Base-by-base conservation (phyloP, 176 grass and related monocot genomes). In the Guadua angustifolia region DNA sequence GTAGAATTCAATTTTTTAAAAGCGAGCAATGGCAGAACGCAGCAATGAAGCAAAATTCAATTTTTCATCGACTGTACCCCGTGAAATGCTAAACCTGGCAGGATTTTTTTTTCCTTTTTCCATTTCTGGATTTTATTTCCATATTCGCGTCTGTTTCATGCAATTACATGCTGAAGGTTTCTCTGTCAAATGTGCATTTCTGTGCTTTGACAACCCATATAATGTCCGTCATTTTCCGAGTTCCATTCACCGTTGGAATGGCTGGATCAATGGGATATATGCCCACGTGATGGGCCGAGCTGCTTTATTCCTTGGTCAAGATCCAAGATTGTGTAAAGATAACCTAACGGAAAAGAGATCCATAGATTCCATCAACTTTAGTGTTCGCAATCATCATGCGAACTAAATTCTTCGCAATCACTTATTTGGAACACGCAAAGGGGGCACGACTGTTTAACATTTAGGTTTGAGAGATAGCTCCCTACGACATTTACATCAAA, bases 261-360 rank as follows among this genome's bases (percentile, higher is more conserved):
- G 15, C 25, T 77, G 58, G 84, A 83, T 67, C 66, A 60, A 83
- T 61, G 50, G 74, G 79, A 74, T 87, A 69, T 87, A 86, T 87
- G 79, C 74, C 71, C 88, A 90, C 49, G 88, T 86, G 88, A 86
- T 86, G 73, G 76, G 60, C 51, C n/a, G 67, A 77, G 61, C 17
- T 52, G 58, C 74, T 90, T 87, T 83, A 86, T 86, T 79, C 79
- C 0, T 49, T 29, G 59, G 79, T 73, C 83, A 83, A 79, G n/a
- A 62, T 26, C 74, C 68, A 79, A 42, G 47, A 68, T 67, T 66
- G 75, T 58, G 58, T 44, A 73, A 47, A 18, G 45, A 80, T 24
- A 26, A 66, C 33, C 77, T 53, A 66, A 50, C 59, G 47, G 39
- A 38, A 40, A 75, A 26, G 39, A 50, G 38, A 50, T 86, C 40